phyloP scores from a whole-genome alignment of 2,329 filamentous ascomycete species.

The Verticillium nonalfalfae region DNA sequence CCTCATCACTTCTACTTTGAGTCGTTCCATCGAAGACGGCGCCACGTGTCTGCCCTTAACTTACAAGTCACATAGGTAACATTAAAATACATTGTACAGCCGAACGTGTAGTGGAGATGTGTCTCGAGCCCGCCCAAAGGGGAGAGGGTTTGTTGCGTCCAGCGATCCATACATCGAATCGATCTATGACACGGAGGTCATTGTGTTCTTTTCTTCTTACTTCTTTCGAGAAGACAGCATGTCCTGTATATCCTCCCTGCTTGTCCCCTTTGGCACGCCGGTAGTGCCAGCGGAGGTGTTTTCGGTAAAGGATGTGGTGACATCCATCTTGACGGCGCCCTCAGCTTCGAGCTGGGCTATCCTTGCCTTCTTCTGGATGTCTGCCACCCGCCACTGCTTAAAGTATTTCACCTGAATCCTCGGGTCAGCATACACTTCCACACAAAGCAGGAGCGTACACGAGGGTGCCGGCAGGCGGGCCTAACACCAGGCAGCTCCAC shows the following conservation, averaged over 20 bases:
- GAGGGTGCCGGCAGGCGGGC: too few relatives aligned
- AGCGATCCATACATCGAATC: background rate
- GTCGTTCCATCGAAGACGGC: background rate
- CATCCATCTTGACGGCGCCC: slow-evolving; percentile 57
- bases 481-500: slow-evolving; percentile 22
- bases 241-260: slow-evolving; percentile 30
- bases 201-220: background rate
- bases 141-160: background rate
- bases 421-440: background rate
- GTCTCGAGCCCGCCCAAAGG: background rate
- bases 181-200: background rate
- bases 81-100: background rate
- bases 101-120: background rate
- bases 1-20: background rate
- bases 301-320: slow-evolving; percentile 26
- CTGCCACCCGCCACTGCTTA: slow-evolving; percentile 92
- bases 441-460: too few relatives aligned
- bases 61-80: background rate
- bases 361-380: slow-evolving; percentile 76
- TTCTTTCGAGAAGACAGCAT: slow-evolving; percentile 28
- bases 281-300: background rate
- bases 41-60: background rate
- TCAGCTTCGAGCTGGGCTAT: slow-evolving; percentile 69
- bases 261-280: slow-evolving; percentile 15
- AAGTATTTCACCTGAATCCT: slow-evolving; percentile 85